Base-by-base conservation (phyloP, 768 basidiomycete genomes). In the Terana coerulea region DNA sequence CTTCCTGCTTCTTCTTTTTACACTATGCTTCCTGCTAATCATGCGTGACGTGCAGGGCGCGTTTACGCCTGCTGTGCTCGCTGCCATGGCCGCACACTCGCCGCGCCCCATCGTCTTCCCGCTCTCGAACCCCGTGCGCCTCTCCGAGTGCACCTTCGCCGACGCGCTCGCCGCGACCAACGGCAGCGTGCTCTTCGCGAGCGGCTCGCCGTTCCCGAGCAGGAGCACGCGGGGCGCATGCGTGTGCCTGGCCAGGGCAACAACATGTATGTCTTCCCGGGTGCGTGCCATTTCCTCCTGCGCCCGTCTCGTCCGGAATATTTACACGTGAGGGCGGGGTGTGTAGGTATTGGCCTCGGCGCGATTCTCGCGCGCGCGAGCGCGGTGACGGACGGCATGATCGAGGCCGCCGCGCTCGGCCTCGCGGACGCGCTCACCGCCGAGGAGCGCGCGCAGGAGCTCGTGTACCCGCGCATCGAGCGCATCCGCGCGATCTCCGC, bases 81-180 rank as follows among this genome's bases (percentile, higher is more conserved):
- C 80, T 56, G 71, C 78, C 0, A 93, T 97, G 92, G 80, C 85
- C 15, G 75, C 77, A 25, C 75, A 87, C 61, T 95, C 94, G 67
- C 73, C 80, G 3, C 79, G 83, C 15, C 94, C 94, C 21, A 93
- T 95, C 72, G 80, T 95, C 65, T 95, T 95, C 77, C 90, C 94
- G 28, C 80, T 95, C 9, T 91, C 89, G 21, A 97, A 95, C 72
- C 94, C 94, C 37, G 80, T 88, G 51, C 74, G 75, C n/a, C 75
- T 89, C 42, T 86, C 85, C 6, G 91, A 92, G 64, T 89, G 87
- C 65, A 83, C 84, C 21, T 93, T 89, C 67, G 68, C 79, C 40
- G 85, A 91, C 45, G 88, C 88, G 1, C 78, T 92, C 36, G 69
- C 72, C 42, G 75, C 83, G 70, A 87, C 91, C 3, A 69, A 81